phyloP scores from a whole-genome alignment of 768 basidiomycete species.

The Tylopilus sp. region DNA sequence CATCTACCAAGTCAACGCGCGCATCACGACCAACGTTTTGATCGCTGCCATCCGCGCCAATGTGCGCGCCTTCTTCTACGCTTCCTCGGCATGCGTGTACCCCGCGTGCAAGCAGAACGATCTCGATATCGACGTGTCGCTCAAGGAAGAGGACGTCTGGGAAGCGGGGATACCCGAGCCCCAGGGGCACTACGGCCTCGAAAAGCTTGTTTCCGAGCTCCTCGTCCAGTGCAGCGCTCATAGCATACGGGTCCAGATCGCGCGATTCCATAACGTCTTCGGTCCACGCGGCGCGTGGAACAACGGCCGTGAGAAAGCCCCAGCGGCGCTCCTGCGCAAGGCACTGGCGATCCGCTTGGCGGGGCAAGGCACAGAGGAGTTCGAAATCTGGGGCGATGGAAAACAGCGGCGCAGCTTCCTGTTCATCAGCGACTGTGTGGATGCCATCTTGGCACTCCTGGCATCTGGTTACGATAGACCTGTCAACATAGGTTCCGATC shows the following conservation, averaged over 20 bases:
- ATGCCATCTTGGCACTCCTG: conserved; percentile 45
- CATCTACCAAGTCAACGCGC: conserved; percentile 49
- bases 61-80: conserved; percentile 48
- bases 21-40: conserved; percentile 49
- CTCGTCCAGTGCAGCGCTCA: conserved; percentile 35
- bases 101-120: conserved; percentile 40
- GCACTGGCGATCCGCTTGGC: conserved; percentile 34
- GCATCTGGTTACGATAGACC: conserved; percentile 33
- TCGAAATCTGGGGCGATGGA: conserved; percentile 61
- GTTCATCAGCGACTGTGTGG: conserved; percentile 52
- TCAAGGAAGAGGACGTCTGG: conserved; percentile 47
- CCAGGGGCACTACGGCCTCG: conserved; percentile 58
- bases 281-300: conserved; percentile 53
- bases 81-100: conserved; percentile 61
- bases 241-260: conserved; percentile 41
- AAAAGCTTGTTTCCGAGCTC: conserved; percentile 52
- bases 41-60: conserved; percentile 35
- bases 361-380: conserved; percentile 4
- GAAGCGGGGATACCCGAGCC: conserved; percentile 37
- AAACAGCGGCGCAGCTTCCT: conserved; percentile 52
- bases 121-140: conserved; percentile 36
- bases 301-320: conserved; percentile 55
- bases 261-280: conserved; percentile 58
- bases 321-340: conserved; percentile 55
- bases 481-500: conserved; percentile 53